These are phyloP conservation scores for Serendipita sp. DNA, from an alignment of 768 basidiomycete genomes.

Conservation along the genomic window DNA sequence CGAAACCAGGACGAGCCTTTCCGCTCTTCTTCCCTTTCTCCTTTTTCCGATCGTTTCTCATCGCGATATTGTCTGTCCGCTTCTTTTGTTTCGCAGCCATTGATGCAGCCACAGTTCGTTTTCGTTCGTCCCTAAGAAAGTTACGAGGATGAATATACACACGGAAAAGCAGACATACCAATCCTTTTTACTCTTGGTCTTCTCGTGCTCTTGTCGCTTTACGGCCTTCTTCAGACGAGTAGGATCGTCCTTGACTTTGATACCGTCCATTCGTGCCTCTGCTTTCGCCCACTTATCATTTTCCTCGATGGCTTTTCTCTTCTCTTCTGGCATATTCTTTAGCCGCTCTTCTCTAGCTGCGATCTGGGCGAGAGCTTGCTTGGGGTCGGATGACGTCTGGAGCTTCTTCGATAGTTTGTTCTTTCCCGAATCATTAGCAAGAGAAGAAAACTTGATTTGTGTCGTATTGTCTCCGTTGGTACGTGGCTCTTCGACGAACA, in stretches of 20 bases:
- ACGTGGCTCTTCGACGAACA: slow-evolving; percentile 46
- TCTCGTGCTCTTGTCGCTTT: slow-evolving; percentile 85
- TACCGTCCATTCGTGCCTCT: slow-evolving; percentile 70
- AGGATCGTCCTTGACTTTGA: slow-evolving; percentile 84
- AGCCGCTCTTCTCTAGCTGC: slow-evolving; percentile 62
- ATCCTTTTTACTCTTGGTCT: slow-evolving; percentile 62
- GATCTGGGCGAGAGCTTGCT: slow-evolving; percentile 73
- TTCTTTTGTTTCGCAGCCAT: slow-evolving; percentile 87
- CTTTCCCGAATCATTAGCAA: slow-evolving; percentile 24
- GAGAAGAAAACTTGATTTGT: slow-evolving; percentile 53
- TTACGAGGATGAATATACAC: slow-evolving; percentile 4
- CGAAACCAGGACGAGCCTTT: slow-evolving; percentile 71
- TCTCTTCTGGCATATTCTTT: slow-evolving; percentile 62
- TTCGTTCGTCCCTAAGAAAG: slow-evolving; percentile 60
- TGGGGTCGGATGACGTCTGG: slow-evolving; percentile 63
- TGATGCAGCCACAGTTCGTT: slow-evolving; percentile 52
- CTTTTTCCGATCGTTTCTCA: slow-evolving; percentile 58
- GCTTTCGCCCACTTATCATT: slow-evolving; percentile 84
- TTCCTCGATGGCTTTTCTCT: slow-evolving; percentile 64
- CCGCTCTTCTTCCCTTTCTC: slow-evolving; percentile 40
- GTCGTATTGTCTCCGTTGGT: slow-evolving; percentile 20
- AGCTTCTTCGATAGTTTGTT: slow-evolving; percentile 34
- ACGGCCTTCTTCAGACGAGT: slow-evolving; percentile 74
- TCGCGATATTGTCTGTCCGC: slow-evolving; percentile 76
- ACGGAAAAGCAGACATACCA: slow-evolving; percentile 35